Evolutionary conservation across 768 basidiomycete species (phyloP), one percentile per base, ranked within the genome.

Genomic region (Podaxis sp.): DNA sequence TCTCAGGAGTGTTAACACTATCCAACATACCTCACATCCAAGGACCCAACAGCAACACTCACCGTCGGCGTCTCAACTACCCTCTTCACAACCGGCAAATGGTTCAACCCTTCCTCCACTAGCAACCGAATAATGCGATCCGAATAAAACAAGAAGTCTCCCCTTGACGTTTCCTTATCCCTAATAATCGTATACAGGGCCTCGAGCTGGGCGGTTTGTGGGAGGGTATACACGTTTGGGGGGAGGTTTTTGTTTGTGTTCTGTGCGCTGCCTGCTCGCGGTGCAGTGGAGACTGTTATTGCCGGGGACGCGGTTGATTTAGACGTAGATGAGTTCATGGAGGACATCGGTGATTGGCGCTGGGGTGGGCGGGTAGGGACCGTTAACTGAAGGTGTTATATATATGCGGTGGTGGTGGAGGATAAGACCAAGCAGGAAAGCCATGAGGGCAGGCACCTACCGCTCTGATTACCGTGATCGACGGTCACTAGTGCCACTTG

Each of bases 61-160:
- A 90, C 93, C 50, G 93, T 95, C 0, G 93, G 93, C 0, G 94
- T 95, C 72, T 87, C 82, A 30, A 96, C 84, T 2, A 84, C 87
- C 79, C 90, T 84, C 76, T 91, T 85, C 30, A 85, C 77, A 28
- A 85, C 83, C 12, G 84, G 84, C 17, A 96, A 72, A 63, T 97
- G 95, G 73, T 99, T 99, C 65, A 98, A 77, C 20, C 96, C 93
- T 77, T 91, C 87, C 73, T 90, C 89, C 22, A 92, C 90, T 60
- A 93, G 81, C 50, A 91, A 70, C 53, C 90, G 80, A 68, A 98
- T 98, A 74, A 98, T 95, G 17, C 95, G 83, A 76, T 95, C 93
- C 11, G 90, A 91, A 74, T 96, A 96, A 77, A 99, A 99, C 65
- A 99, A 84, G 70, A 99, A 99, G 72, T 99, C 97, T 7, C 95